A percentile compares a stretch with the other conserved stretches of the same genome.
These are phyloP conservation scores for Nakaseomyces sp. DNA, from an alignment of 1,139 yeast genomes.

Conservation along the genomic window DNA sequence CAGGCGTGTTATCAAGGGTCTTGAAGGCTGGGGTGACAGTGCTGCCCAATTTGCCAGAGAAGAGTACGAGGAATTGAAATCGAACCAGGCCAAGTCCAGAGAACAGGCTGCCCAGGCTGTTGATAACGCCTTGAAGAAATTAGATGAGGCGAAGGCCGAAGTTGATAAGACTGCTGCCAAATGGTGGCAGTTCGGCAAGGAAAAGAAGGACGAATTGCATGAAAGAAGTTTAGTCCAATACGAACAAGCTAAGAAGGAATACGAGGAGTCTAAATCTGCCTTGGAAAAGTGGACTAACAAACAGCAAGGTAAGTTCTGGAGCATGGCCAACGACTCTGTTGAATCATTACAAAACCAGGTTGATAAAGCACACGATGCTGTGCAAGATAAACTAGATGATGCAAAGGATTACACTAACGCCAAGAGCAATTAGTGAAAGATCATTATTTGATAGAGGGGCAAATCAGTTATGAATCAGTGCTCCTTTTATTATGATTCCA, in stretches of 20 bases:
- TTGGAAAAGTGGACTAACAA: constrained; percentile 24
- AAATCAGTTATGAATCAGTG: no score
- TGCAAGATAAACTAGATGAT: constrained; percentile 2
- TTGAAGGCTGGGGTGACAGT: constrained; percentile 40
- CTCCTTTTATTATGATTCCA: no score
- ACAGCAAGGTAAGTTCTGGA: constrained; percentile 26
- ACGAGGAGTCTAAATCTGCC: constrained; percentile 27
- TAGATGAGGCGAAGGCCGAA: constrained; percentile 32
- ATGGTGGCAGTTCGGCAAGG: constrained; percentile 29
- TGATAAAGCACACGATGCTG: constrained; percentile 4
- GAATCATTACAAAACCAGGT: constrained; percentile 1
- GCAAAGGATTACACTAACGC: constrained; percentile 3
- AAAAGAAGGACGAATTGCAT: constrained; percentile 15
- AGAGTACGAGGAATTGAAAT: constrained; percentile 31
- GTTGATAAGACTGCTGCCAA: constrained; percentile 25
- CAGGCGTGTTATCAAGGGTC: constrained; percentile 29
- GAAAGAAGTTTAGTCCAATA: constrained; percentile 30
- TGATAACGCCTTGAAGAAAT: constrained; percentile 15
- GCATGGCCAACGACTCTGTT: constrained; percentile 7
- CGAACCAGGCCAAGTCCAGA: constrained; percentile 12
- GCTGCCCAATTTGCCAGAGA: constrained; percentile 37
- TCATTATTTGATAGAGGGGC: background rate
- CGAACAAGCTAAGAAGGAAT: constrained; percentile 29
- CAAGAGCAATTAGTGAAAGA: background rate
- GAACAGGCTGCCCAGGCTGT: constrained; percentile 14